Base-by-base conservation (phyloP, 306 rosid genomes). In the Quercus ilex region DNA sequence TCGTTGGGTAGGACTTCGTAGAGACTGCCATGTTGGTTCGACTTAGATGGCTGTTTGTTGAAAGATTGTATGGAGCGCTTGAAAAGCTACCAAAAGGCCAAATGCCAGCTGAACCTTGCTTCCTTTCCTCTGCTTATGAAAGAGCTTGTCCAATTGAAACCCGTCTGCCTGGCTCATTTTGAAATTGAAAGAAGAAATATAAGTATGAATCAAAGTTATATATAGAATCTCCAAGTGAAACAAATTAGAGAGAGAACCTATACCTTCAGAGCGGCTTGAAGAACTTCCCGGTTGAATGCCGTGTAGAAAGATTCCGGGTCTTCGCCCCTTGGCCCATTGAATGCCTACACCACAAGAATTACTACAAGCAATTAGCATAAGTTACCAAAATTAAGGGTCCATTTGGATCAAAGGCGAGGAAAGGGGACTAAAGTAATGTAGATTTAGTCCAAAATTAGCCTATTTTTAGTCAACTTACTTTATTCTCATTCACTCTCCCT, bases 201-300 rank as follows among this genome's bases (percentile, higher is more conserved):
- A 21, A 59, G 65, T 21, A 33, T 2, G 5, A 59, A 59, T 20
- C 13, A 59, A 23, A 59, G 1, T 21, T 0, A 59, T 13, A 19
- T n/a, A 77, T 28, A 3, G 1, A 21, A 12, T 72, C 25, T 5
- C 28, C 20, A 5, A 57, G 69, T 26, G 19, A 23, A 10, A 59
- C 69, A 26, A 63, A 23, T 38, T 38, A 38, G 43, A 14, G 69
- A 19, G 35, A 26, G 41, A 19, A 28, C 12, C 2, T 81, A 46
- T 46, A 89, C 97, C 84, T 85, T 83, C 11, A 87, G 46, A 30
- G 94, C 88, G 31, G 94, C 87, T 74, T 89, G 78, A 17, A 93
- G 92, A n/a, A 89, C 82, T 43, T 87, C 79, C 82, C 87, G 80
- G 81, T 94, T 86, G 83, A 94, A 94, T 58, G 91, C 84, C n/a